phyloP scores from a whole-genome alignment of 1,284 basidiomycete genomes.

The Austropuccinia psidii region DNA sequence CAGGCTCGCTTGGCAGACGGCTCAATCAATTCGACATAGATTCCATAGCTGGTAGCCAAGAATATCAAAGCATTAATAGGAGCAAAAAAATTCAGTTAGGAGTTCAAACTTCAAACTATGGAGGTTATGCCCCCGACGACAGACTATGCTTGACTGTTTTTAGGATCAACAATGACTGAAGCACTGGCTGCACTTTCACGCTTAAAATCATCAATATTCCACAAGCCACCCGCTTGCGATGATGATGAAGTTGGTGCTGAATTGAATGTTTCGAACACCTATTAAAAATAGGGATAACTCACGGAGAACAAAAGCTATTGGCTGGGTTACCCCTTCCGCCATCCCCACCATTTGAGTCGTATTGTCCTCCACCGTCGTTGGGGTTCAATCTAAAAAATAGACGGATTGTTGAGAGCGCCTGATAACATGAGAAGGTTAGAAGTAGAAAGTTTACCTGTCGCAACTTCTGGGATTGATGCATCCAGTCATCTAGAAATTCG shows the following conservation, averaged over 20 bases:
- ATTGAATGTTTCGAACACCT: not conserved
- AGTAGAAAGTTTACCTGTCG: constrained; percentile 37
- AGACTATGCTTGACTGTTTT: too few relatives aligned
- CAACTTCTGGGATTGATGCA: constrained; percentile 24
- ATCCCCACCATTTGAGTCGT: constrained; percentile 45
- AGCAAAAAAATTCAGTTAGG: too few relatives aligned
- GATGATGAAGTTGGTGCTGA: not conserved
- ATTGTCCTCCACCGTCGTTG: constrained; percentile 44
- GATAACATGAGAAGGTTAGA: not conserved
- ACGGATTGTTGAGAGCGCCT: not conserved
- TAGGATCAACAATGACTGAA: too few relatives aligned
- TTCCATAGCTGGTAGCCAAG: constrained; percentile 40
- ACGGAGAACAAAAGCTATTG: constrained; percentile 39
- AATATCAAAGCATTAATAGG: not conserved
- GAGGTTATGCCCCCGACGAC: too few relatives aligned
- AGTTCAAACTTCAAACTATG: too few relatives aligned
- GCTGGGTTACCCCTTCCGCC: constrained; percentile 44
- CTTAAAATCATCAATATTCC: not conserved
- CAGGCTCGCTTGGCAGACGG: constrained; percentile 42
- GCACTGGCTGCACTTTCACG: too few relatives aligned
- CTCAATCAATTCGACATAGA: constrained; percentile 45
- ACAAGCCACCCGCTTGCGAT: not conserved
- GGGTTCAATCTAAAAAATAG: constrained; percentile 31
- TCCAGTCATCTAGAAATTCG: constrained; percentile 23
- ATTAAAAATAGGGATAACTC: too few relatives aligned